Evolutionary conservation across 2,329 filamentous ascomycete species (phyloP), one percentile per base, ranked within the genome.

Genomic region (Cordyceps pruinosa): DNA sequence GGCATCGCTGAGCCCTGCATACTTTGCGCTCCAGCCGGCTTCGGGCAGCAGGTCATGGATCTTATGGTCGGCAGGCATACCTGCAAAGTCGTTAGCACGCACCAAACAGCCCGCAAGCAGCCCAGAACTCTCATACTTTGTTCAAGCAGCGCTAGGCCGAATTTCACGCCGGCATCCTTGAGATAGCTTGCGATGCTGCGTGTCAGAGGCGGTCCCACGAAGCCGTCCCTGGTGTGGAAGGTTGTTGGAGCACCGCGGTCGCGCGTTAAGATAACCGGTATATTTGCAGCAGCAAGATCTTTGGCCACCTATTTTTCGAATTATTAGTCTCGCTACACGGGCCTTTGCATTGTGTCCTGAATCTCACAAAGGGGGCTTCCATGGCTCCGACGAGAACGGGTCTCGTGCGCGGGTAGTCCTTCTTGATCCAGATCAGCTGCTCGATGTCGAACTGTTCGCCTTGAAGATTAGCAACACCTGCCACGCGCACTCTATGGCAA

Each of bases 231-330:
- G 41, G 68, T 71, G 7, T 73, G 69, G 64, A 71, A 77, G 15
- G 41, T 57, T 39, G 68, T 65, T 1, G 68, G 68, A 5, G 63
- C 71, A 1, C 67, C 66, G 3, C 72, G 70, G 41, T 68, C 69
- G 15, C 66, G 68, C n/a, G 72, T 72, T 3, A 77, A 65, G 25
- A 78, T 75, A n/a, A 76, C 64, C 3, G 75, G 70, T 26, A 77
- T 71, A 17, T 65, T 63, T n/a, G 72, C 68, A 25, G 64, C 62
- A 5, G 73, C 72, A 4, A 76, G 67, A 26, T 74, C 70, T 23
- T 68, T 61, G 15, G 72, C 73, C 5, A 74, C 66, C 70, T 73
- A 26, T 9, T n/a, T 1, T 6, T 12, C 10, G n/a, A n/a, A n/a
- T 30, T 19, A n/a, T 51, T 25, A 35, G 60, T 28, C 23, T 6